A percentile compares a stretch with the other conserved stretches of the same genome.
These are phyloP conservation scores for Trichoderma sp. DNA, from an alignment of 2,329 filamentous ascomycete species.

Conservation along the genomic window DNA sequence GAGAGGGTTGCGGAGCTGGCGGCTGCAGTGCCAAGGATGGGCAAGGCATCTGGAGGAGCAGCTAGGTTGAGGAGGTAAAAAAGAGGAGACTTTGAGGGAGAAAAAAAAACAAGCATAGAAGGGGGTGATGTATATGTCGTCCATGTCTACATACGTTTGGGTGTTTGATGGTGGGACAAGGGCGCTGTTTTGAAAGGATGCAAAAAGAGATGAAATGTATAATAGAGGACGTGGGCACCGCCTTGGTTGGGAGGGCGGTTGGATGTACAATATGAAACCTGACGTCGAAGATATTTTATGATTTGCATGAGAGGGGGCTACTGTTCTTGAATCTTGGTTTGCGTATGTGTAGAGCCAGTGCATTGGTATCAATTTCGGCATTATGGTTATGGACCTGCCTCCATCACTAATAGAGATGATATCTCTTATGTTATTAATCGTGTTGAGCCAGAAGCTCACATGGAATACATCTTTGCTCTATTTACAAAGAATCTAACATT, in stretches of 20 bases:
- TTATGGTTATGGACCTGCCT: neutral
- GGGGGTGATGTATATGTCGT: slow-evolving; percentile 28
- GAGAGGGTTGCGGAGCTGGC: slow-evolving; percentile 37
- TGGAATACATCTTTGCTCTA: neutral
- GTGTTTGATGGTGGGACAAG: neutral
- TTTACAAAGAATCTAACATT: neutral
- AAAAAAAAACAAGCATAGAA: neutral
- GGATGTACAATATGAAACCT: slow-evolving; percentile 18
- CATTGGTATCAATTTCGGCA: neutral
- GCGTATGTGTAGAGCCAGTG: neutral
- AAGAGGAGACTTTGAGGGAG: neutral
- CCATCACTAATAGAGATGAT: neutral
- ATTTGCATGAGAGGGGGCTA: neutral
- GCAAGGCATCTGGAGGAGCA: slow-evolving; percentile 19
- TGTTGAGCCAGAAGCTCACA: neutral
- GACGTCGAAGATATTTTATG: slow-evolving; percentile 1
- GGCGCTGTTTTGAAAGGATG: slow-evolving; percentile 26
- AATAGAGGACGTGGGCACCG: slow-evolving; percentile 9
- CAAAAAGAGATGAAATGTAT: slow-evolving; percentile 11
- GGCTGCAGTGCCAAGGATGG: slow-evolving; percentile 27
- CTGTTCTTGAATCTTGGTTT: neutral
- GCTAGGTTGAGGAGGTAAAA: slow-evolving; percentile 31
- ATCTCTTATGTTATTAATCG: neutral
- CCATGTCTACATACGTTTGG: neutral
- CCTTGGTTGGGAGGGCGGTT: neutral